Percentiles rank a stretch among this genome's conserved stretches.
phyloP scores from a whole-genome alignment of 805 yeast species.

The Sugiyamaella smithiae region DNA sequence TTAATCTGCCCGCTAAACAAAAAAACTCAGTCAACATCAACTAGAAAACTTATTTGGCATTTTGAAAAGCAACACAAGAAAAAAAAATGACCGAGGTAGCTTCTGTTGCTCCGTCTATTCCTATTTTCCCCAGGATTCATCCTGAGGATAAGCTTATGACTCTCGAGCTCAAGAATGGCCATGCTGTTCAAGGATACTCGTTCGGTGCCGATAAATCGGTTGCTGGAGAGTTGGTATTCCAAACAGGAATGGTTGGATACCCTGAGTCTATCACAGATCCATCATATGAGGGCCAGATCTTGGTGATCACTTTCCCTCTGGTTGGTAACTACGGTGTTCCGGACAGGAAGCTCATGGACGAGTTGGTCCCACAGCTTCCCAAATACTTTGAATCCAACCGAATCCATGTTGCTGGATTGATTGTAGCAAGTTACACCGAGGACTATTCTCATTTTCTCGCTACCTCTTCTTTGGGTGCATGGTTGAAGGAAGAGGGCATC shows the following conservation, averaged over 20 bases:
- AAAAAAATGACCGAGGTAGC: not conserved
- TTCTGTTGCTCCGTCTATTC: constrained; percentile 47
- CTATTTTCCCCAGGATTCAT: constrained; percentile 88
- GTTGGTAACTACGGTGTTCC: constrained; percentile 99
- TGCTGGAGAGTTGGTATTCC: constrained; percentile 98
- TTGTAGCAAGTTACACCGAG: constrained; percentile 95
- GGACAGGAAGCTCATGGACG: constrained; percentile 74
- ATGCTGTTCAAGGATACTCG: constrained; percentile 88
- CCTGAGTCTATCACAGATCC: constrained; percentile 98
- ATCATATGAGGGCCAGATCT: constrained; percentile 94
- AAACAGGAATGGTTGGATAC: constrained; percentile 99
- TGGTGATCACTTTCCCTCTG: constrained; percentile 93
- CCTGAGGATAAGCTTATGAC: constrained; percentile 79
- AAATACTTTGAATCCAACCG: constrained; percentile 88
- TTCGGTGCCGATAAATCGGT: constrained; percentile 88
- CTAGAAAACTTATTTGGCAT: too few species aligned
- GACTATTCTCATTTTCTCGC: constrained; percentile 94
- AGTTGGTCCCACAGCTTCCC: constrained; percentile 71
- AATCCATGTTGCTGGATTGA: constrained; percentile 95
- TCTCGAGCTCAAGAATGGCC: constrained; percentile 84
- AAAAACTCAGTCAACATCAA: too few species aligned
- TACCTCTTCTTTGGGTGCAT: constrained; percentile 81
- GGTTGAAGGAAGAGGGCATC: constrained; percentile 88
- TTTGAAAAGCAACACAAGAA: not conserved
- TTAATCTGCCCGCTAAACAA: not conserved